Conservation (phyloP, 2,329 filamentous ascomycete species). For the Sporothrix euskadiensis region DNA sequence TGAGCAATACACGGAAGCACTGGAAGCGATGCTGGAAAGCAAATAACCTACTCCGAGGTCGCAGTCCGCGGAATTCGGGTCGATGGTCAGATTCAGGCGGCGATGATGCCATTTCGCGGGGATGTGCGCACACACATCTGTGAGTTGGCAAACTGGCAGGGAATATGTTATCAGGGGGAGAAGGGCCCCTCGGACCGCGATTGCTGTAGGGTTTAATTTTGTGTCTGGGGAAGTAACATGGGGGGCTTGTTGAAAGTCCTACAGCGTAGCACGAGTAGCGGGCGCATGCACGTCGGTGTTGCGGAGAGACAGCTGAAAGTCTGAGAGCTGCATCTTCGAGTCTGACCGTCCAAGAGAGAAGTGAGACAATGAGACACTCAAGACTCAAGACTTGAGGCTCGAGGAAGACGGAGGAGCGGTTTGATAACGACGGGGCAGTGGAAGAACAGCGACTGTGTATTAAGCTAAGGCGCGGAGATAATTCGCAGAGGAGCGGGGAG, state of each 20-base stretch:
- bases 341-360: not conserved
- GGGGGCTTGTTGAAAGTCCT: not conserved
- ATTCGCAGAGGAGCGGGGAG: conserved; percentile 9
- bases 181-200: not conserved
- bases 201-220: not conserved
- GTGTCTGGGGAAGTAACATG: conserved; percentile 12
- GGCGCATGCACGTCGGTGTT: not conserved
- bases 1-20: too few relatives aligned
- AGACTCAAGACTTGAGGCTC: too few relatives aligned
- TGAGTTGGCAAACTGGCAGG: not conserved
- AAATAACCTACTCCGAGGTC: not conserved
- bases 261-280: not conserved
- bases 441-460: not conserved
- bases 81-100: not conserved
- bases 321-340: not conserved
- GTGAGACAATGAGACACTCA: not conserved
- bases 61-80: not conserved
- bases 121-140: not conserved
- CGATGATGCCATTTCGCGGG: conserved; percentile 8
- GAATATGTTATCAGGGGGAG: not conserved
- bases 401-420: not conserved
- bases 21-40: not conserved
- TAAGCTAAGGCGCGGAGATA: not conserved
- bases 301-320: not conserved
- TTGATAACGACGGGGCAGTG: not conserved